A percentile compares a stretch with the other conserved stretches of the same genome.
phyloP scores from a whole-genome alignment of 306 rosid species.

The Leucaena leucocephala region DNA sequence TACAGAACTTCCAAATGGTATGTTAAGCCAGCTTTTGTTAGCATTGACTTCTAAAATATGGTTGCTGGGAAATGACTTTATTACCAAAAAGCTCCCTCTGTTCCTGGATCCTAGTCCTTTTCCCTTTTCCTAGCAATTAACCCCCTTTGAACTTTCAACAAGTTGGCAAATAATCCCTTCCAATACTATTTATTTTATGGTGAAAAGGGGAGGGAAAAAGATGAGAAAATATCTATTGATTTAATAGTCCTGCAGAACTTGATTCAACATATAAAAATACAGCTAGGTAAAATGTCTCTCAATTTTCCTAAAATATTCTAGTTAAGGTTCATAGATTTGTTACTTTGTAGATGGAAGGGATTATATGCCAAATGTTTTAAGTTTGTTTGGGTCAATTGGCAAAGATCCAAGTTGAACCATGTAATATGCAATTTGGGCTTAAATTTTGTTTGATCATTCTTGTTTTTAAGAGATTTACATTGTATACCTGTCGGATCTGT shows the following conservation, averaged over 20 bases:
- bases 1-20: constrained; percentile 95
- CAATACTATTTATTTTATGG: background rate
- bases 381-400: background rate
- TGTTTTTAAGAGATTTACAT: constrained; percentile 10
- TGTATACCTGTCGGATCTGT: constrained; percentile 27
- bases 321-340: background rate
- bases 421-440: background rate
- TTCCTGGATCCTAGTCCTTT: background rate
- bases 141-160: constrained; percentile 1
- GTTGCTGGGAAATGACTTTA: constrained; percentile 1
- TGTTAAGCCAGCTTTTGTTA: constrained; percentile 8
- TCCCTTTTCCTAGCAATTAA: background rate
- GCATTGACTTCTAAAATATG: constrained; percentile 14
- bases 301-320: background rate
- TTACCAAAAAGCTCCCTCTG: constrained; percentile 1
- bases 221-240: background rate
- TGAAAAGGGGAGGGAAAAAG: background rate
- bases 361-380: background rate
- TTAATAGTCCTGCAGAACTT: background rate
- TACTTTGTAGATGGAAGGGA: background rate
- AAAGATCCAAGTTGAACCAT: background rate
- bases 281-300: background rate
- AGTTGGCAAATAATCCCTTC: background rate
- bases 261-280: background rate
- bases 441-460: background rate